Evolutionary conservation across 148 eudicot species (phyloP).

Genomic region (Agrostemma githago): DNA sequence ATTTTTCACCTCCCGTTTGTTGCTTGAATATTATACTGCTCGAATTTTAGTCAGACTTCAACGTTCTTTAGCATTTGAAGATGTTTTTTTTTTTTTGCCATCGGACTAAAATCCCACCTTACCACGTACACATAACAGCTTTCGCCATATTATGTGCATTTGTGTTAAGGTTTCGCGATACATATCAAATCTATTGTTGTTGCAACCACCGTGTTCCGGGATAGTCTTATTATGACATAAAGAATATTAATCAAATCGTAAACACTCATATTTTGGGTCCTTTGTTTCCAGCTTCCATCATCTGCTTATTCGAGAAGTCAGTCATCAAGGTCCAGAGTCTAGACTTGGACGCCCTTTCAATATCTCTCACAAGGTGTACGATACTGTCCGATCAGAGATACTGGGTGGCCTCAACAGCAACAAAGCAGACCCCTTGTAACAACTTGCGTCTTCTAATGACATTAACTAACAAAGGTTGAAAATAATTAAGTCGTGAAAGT

Average conservation of each 20-base stretch:
- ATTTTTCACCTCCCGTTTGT: background rate
- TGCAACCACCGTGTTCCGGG: background rate
- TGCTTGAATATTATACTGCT: background rate
- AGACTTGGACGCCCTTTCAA: slow-evolving; percentile 13
- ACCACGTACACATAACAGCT: too few species aligned
- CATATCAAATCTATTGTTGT: too few species aligned
- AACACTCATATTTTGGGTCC: background rate
- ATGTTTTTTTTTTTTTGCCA: too few species aligned
- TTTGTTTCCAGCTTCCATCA: slow-evolving; percentile 59
- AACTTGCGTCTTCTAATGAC: too few species aligned
- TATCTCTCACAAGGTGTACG: background rate
- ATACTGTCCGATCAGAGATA: background rate
- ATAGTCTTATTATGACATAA: background rate
- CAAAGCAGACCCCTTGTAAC: too few species aligned
- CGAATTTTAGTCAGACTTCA: background rate
- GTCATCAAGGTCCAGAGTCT: slow-evolving; percentile 53
- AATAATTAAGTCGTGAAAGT: too few species aligned
- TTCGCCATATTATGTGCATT: too few species aligned
- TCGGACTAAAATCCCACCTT: too few species aligned
- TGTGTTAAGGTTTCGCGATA: too few species aligned
- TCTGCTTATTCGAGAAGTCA: slow-evolving; percentile 78
- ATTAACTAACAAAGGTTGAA: too few species aligned
- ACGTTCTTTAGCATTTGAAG: background rate
- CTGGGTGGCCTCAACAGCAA: background rate
- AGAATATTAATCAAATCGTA: background rate